Base-by-base conservation (phyloP, 176 grass and related monocot species). In the Triticum dicoccoides region DNA sequence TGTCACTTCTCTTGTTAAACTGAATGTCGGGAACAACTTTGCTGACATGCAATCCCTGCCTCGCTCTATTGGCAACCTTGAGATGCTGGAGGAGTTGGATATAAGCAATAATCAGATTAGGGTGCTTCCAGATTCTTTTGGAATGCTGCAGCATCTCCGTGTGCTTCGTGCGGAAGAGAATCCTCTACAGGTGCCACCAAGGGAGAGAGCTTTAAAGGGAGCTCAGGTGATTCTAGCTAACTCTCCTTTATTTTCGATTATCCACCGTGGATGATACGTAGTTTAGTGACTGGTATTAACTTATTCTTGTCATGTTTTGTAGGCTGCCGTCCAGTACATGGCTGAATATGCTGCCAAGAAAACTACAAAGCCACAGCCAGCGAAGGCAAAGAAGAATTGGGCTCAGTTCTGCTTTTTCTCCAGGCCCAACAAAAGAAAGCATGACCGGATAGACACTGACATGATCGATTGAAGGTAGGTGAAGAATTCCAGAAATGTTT, bases 91-190 rank as follows among this genome's bases (percentile, higher is more conserved):
- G 86, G 97, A 94, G 89, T 86, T 99, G 85, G 92, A 99, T 84
- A 97, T 99, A 67, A 99, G 94, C 88, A 99, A 97, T 83, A 99
- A 99, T 37, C 97, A 99, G 88, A 99, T 99, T 76, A 93, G 81
- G 83, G 77, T 94, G 73, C 91, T 99, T 79, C 97, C 97, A 12
- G 94, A 99, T 78, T 96, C 97, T 59, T 96, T 99, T 82, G 91
- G 87, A 68, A 87, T 87, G 66, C 80, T 99, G 59, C 78, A 86
- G 62, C 87, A 71, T 69, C 91, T 99, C 34, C 87, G 62, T 29
- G 80, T 99, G 41, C 97, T 99, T 87, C 87, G 78, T 61, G 92
- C 87, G 17, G 88, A 99, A 90, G 94, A 99, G 87, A 99, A 99
- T 78, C 97, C 97, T 70, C 87, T 99, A 61, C 94, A 99, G 41